These are phyloP conservation scores for Diaporthe helianthi DNA, from an alignment of 2,329 filamentous ascomycete genomes.

Conservation along the genomic window DNA sequence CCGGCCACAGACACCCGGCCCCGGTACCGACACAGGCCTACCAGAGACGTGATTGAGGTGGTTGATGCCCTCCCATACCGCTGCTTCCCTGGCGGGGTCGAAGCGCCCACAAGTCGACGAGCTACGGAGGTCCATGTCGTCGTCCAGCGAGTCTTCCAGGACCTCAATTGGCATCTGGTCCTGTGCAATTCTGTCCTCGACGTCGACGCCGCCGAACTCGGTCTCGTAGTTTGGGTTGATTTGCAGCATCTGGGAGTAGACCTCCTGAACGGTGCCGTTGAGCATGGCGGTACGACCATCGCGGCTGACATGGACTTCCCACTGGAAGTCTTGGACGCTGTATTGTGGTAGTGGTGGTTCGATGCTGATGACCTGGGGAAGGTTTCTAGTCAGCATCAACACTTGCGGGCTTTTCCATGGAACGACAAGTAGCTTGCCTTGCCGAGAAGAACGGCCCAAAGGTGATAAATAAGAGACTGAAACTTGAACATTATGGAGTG, in stretches of 20 bases:
- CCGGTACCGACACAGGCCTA: neutral
- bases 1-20: neutral
- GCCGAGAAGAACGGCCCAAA: neutral
- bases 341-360: neutral
- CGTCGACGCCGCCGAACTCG: neutral
- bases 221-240: neutral
- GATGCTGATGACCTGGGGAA: neutral
- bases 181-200: no score
- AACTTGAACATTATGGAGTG: neutral
- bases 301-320: neutral
- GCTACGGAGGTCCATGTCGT: neutral
- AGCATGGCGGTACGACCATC: neutral
- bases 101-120: neutral
- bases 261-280: neutral
- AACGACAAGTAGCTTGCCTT: neutral
- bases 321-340: neutral
- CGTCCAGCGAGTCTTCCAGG: no score
- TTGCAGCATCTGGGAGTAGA: neutral
- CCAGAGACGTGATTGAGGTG: neutral
- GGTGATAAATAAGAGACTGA: no score
- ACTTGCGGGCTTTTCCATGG: neutral
- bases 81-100: neutral
- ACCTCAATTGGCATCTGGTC: no score
- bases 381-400: fast-evolving
- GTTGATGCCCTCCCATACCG: neutral